These are phyloP conservation scores for Leccinellum luteum DNA, from an alignment of 768 basidiomycete genomes.

Conservation along the genomic window DNA sequence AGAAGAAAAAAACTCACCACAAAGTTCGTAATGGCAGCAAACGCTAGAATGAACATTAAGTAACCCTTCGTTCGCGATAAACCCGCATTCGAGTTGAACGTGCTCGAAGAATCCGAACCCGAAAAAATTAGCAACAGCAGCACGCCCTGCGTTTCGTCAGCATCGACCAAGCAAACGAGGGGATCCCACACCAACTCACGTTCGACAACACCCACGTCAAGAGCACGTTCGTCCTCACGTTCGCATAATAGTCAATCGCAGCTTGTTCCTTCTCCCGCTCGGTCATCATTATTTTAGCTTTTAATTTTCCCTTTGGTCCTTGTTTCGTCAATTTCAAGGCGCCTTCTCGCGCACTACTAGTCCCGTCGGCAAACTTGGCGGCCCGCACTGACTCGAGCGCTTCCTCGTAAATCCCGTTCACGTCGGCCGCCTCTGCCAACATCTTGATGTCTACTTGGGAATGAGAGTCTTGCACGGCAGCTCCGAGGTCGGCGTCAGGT, in stretches of 20 bases:
- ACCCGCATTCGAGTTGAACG: conserved; percentile 51
- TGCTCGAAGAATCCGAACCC: conserved; percentile 49
- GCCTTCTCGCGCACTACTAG: background rate
- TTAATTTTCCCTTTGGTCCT: conserved; percentile 9
- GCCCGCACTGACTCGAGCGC: conserved; percentile 70
- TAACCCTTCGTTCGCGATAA: conserved; percentile 68
- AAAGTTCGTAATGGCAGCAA: conserved; percentile 75
- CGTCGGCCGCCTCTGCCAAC: conserved; percentile 75
- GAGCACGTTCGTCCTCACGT: conserved; percentile 79
- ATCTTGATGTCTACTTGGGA: conserved; percentile 88
- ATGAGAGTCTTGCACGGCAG: conserved; percentile 75
- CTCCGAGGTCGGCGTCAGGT: conserved; percentile 75
- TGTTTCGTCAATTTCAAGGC: conserved; percentile 10
- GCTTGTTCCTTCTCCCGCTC: conserved; percentile 66
- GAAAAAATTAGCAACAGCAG: conserved; percentile 70
- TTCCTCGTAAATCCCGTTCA: conserved; percentile 82
- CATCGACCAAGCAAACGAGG: background rate
- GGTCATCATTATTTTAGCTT: conserved; percentile 34
- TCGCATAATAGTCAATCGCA: conserved; percentile 85
- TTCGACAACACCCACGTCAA: conserved; percentile 85
- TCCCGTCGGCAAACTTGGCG: conserved; percentile 40
- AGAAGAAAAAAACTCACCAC: conserved; percentile 39
- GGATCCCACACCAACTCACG: conserved; percentile 40
- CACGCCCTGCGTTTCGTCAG: conserved; percentile 49
- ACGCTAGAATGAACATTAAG: conserved; percentile 75